Base-by-base conservation (phyloP, 2,329 filamentous ascomycete genomes). In the Bipolaris bicolor region DNA sequence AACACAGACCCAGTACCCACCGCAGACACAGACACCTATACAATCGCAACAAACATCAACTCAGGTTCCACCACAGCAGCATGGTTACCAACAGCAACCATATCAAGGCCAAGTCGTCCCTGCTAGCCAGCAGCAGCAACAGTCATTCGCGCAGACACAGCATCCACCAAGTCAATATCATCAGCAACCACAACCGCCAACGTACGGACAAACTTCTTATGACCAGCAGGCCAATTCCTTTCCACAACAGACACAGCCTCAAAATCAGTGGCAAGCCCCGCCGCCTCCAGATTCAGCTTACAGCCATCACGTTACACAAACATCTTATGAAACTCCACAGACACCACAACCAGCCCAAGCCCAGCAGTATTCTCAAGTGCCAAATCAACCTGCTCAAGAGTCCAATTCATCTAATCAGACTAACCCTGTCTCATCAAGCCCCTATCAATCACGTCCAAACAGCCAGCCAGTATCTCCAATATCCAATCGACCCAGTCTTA, bases 381-480 rank as follows among this genome's bases (percentile, higher is more conserved):
- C 63, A 46, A 61, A 63, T 13, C 65, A 68, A 48, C 57, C 55
- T 1, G 67, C 70, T n/a, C 66, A 72, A 58, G 68, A 68, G 13
- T 66, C 69, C 6, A 73, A 66, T 40, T 68, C 73, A 9, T 40
- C 69, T 24, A 62, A 57, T 50, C 67, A 67, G 10, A 68, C 63
- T 47, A 61, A 64, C 13, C 68, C 67, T 34, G 65, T 62, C 6
- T 57, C 68, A 29, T 65, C 70, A 7, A 61, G 62, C 22, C 69
- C 69, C 37, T 62, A 60, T 45, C 60, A 73, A 22, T 47, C 66
- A 16, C 74, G 65, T 48, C 68, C 70, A 10, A 65, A 68, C 37
- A 72, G 68, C 36, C 69, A 72, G 15, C 67, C 72, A 15, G 72
- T 76, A 20, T 76, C 74, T 46, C 74, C 73, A 3, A 52, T 76